Conservation (phyloP, 768 basidiomycete genomes). For the Suillus brevipes region DNA sequence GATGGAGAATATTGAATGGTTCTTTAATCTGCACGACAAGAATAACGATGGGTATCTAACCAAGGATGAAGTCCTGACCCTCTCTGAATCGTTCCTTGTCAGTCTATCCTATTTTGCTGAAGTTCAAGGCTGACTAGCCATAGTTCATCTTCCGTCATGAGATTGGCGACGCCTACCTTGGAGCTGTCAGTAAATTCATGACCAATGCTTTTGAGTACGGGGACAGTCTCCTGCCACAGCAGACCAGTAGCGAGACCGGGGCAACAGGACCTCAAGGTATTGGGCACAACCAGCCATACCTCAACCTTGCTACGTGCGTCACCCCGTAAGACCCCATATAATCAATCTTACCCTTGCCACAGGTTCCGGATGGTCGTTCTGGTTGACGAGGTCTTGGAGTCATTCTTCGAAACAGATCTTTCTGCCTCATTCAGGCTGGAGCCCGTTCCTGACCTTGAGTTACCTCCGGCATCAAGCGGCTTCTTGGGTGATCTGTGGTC, state of each 20-base stretch:
- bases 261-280: constrained; percentile 47
- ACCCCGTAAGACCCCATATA: background rate
- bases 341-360: constrained; percentile 10
- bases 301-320: constrained; percentile 83
- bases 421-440: constrained; percentile 85
- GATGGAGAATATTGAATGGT: constrained; percentile 99
- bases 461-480: constrained; percentile 57
- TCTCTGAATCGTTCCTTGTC: constrained; percentile 93
- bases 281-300: constrained; percentile 83
- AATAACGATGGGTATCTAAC: constrained; percentile 94
- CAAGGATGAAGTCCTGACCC: constrained; percentile 93
- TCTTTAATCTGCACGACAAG: constrained; percentile 94
- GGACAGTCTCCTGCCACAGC: constrained; percentile 76
- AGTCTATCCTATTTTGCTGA: constrained; percentile 23
- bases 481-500: constrained; percentile 86
- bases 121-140: constrained; percentile 5
- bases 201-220: constrained; percentile 98
- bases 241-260: constrained; percentile 32
- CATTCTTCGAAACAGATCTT: constrained; percentile 94
- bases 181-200: constrained; percentile 96
- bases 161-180: constrained; percentile 93
- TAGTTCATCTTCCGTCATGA: constrained; percentile 99
- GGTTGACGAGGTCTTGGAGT: constrained; percentile 93
- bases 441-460: constrained; percentile 64
- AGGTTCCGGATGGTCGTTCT: constrained; percentile 99